Evolutionary conservation across 345 rosid genomes (phyloP), one percentile per base, ranked within the genome.

Genomic region (Syzygium aqueum): DNA sequence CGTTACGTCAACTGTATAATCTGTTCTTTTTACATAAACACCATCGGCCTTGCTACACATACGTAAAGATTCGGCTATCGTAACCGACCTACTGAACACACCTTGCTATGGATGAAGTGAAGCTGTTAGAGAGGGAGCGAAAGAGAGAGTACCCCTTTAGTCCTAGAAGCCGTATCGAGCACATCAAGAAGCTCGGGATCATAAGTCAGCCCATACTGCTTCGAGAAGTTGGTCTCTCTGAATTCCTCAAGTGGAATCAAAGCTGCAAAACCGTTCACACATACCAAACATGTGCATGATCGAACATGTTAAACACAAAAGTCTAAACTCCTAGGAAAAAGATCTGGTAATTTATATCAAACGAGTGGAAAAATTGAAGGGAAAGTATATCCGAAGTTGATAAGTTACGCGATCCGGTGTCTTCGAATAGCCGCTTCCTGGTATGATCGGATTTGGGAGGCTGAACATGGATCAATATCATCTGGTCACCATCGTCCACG

Each of bases 341-440:
- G 37, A 19, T 33, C 9, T 19, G 46, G 46, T 33, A 19, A 17
- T 73, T 73, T 73, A 73, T 73, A 9, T 73, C 80, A 9, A 40
- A 73, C 25, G 10, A 33, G 80, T 17, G 25, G 46, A 33, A 33
- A 25, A 65, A 43, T 12, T 53, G 7, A 33, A 21, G 82, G 22
- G 46, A 10, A 40, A 1, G 46, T 13, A 86, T 7, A 53, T 65
- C 17, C 30, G 10, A 65, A 43, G 28, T 37, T 28, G 51, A 57
- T 12, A 30, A 85, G 50, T 3, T 91, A 93, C 95, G 94, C 33
- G 95, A 92, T 87, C 95, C 95, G 22, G 94, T 90, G 89, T 84
- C 89, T 84, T 87, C 90, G 37, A 93, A 93, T 30, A 92, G 94
- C 77, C 84, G 85, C 92, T 90, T 92, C 91, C 92, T 86, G 88